Evolutionary conservation across 2,329 filamentous ascomycete genomes (phyloP).

Genomic region (Didymella sp.): DNA sequence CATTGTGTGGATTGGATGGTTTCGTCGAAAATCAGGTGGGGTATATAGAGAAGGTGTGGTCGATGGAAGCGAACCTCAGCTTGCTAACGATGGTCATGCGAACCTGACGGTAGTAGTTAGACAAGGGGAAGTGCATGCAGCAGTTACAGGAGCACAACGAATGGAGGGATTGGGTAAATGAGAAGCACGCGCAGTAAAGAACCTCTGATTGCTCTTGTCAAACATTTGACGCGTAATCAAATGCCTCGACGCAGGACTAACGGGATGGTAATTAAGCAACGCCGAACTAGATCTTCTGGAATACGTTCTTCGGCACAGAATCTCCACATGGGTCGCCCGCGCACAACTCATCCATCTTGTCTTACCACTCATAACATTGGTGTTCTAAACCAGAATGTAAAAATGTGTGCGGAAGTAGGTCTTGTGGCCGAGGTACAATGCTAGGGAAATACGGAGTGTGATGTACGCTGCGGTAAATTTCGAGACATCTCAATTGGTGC

Average conservation of each 20-base stretch:
- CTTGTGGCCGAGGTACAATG: slow-evolving; percentile 47
- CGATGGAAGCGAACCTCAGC: slow-evolving; percentile 1
- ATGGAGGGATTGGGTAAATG: not conserved
- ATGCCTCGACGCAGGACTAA: not conserved
- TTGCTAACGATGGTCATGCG: not conserved
- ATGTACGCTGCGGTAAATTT: slow-evolving; percentile 62
- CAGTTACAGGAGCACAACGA: not conserved
- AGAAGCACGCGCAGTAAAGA: not conserved
- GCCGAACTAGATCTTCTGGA: slow-evolving; percentile 48
- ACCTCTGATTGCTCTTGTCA: too few relatives aligned
- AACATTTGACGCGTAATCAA: slow-evolving; percentile 1
- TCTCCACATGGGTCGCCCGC: slow-evolving; percentile 39
- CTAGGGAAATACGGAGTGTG: slow-evolving; percentile 49
- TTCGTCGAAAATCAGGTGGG: not conserved
- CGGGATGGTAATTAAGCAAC: slow-evolving; percentile 36
- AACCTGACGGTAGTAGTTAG: not conserved
- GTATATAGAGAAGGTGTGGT: not conserved
- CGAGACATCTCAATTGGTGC: slow-evolving; percentile 51
- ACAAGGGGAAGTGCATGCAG: not conserved
- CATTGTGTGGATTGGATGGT: slow-evolving; percentile 10
- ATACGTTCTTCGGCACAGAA: slow-evolving; percentile 44
- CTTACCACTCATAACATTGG: slow-evolving; percentile 46
- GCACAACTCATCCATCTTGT: slow-evolving; percentile 47
- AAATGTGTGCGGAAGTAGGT: slow-evolving; percentile 39
- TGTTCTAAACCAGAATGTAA: slow-evolving; percentile 36